A percentile compares a stretch with the other conserved stretches of the same genome.
These are phyloP conservation scores for Fusarium ambrosium DNA, from an alignment of 2,329 filamentous ascomycete species.

Conservation along the genomic window DNA sequence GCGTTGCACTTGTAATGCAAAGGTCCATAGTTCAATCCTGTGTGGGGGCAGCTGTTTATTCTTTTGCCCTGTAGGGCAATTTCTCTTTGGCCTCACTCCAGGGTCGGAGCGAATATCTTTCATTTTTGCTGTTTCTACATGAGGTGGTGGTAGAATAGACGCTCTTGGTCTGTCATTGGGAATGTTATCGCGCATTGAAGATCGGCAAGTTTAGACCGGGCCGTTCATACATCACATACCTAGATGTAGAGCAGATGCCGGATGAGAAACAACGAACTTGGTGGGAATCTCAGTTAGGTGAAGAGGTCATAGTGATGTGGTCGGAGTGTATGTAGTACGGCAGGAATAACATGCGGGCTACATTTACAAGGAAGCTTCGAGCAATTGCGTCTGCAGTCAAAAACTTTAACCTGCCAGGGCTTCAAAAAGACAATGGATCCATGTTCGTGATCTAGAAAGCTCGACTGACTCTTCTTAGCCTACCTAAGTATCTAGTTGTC, in stretches of 20 bases:
- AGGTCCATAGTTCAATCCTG: conserved; percentile 43
- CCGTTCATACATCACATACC: neutral
- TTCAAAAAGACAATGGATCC: neutral
- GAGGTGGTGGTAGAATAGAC: neutral
- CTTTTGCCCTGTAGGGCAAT: neutral
- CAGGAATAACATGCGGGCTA: neutral
- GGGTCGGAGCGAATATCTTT: neutral
- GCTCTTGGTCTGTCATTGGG: neutral
- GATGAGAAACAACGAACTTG: neutral
- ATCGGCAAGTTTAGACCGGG: neutral
- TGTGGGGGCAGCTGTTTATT: conserved; percentile 16
- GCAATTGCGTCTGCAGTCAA: neutral
- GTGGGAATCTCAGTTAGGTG: neutral
- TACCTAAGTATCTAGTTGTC: neutral
- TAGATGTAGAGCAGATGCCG: neutral
- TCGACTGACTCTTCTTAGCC: neutral
- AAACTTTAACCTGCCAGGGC: neutral
- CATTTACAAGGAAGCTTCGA: neutral
- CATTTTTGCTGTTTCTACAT: neutral
- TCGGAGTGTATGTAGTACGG: neutral
- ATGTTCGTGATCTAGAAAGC: neutral
- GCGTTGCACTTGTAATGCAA: conserved; percentile 44
- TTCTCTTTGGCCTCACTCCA: neutral
- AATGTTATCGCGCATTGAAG: neutral
- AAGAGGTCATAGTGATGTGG: neutral